Evolutionary conservation across 2,329 filamentous ascomycete genomes (phyloP).

Genomic region (Apiospora malaysiana): DNA sequence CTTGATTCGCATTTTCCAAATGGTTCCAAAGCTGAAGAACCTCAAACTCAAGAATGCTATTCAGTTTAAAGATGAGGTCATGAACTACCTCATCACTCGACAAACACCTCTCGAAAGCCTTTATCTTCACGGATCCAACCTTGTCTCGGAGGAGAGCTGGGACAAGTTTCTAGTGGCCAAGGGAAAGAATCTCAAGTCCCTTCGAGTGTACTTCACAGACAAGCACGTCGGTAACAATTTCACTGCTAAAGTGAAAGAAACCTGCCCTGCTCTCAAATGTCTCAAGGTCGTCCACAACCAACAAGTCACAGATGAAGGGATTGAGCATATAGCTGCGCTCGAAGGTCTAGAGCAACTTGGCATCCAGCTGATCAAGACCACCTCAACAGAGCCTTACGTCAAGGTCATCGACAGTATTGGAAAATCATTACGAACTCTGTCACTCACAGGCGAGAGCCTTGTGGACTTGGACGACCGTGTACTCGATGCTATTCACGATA

Average conservation of each 20-base stretch:
- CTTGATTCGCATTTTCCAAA: constrained; percentile 79
- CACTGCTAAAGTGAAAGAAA: constrained; percentile 63
- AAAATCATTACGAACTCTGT: constrained; percentile 74
- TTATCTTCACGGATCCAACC: constrained; percentile 83
- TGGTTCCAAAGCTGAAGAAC: constrained; percentile 70
- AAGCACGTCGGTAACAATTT: constrained; percentile 78
- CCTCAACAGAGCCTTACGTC: constrained; percentile 63
- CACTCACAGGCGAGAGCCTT: constrained; percentile 50
- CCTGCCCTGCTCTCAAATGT: constrained; percentile 72
- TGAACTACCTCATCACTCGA: constrained; percentile 80
- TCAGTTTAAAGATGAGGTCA: constrained; percentile 85
- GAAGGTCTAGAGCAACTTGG: constrained; percentile 74
- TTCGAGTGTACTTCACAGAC: constrained; percentile 87
- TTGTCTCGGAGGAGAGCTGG: constrained; percentile 81
- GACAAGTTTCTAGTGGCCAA: constrained; percentile 68
- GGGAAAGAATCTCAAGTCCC: constrained; percentile 66
- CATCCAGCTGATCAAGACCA: constrained; percentile 66
- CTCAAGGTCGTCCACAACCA: constrained; percentile 86
- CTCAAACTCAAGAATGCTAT: constrained; percentile 85
- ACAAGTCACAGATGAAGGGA: constrained; percentile 68
- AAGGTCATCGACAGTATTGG: constrained; percentile 69
- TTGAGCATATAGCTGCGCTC: constrained; percentile 69
- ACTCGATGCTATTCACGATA: constrained; percentile 71
- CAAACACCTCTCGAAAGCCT: constrained; percentile 72
- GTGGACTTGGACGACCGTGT: constrained; percentile 70